phyloP scores from a whole-genome alignment of 2,329 filamentous ascomycete species.

The Volutella citrinella region DNA sequence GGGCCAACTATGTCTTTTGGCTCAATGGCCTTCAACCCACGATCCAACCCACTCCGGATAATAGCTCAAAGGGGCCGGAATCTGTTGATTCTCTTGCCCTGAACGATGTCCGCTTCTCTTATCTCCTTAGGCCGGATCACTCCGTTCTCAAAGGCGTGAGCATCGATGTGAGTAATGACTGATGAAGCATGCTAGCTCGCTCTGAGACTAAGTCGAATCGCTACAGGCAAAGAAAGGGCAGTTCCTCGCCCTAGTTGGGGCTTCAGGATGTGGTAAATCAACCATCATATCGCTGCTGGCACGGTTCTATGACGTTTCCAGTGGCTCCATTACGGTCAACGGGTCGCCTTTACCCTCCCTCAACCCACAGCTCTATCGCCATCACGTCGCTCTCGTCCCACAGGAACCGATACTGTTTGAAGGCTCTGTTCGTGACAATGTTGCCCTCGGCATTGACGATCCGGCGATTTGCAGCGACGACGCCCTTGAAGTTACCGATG shows the following conservation, averaged over 20 bases:
- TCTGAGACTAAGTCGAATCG: neutral
- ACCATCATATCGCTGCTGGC: constrained; percentile 55
- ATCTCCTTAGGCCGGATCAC: constrained; percentile 46
- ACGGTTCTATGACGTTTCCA: constrained; percentile 41
- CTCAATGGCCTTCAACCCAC: constrained; percentile 39
- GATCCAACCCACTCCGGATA: constrained; percentile 40
- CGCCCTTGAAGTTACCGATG: constrained; percentile 15
- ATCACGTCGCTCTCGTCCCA: constrained; percentile 52
- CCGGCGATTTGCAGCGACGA: constrained; percentile 9
- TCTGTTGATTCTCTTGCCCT: constrained; percentile 41
- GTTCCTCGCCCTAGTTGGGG: constrained; percentile 53
- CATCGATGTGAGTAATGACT: constrained; percentile 9
- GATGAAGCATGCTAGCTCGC: neutral
- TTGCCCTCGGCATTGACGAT: constrained; percentile 39
- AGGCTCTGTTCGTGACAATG: constrained; percentile 80
- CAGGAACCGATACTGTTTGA: constrained; percentile 69
- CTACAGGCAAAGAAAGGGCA: constrained; percentile 41
- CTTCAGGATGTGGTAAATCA: constrained; percentile 56
- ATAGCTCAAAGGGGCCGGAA: constrained; percentile 34
- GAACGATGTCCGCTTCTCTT: constrained; percentile 59
- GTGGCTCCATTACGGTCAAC: constrained; percentile 46
- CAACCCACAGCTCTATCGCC: constrained; percentile 49
- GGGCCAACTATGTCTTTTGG: constrained; percentile 51
- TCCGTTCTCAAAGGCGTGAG: constrained; percentile 41
- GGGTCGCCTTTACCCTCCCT: constrained; percentile 38